Conservation (phyloP, 352 stramenopile genomes). For the Globisporangium emineosum region DNA sequence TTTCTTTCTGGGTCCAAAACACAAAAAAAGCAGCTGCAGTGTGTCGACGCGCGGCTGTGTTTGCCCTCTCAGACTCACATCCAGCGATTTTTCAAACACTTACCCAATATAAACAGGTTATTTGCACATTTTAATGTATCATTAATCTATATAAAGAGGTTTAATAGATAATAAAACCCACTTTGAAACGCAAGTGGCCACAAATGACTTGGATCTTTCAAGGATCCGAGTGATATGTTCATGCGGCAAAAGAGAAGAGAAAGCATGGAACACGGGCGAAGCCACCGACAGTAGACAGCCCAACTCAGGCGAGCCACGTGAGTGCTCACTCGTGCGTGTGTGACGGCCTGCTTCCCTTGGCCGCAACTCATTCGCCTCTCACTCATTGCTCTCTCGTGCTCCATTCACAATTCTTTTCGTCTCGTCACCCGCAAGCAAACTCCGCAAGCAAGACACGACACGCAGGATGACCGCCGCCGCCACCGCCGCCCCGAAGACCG, state of each 20-base stretch:
- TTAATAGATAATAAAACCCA: neutral
- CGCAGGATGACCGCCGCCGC: conserved; percentile 3
- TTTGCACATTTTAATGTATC: neutral
- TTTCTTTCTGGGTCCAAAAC: neutral
- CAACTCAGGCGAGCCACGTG: neutral
- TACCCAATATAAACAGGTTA: neutral
- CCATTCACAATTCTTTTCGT: conserved; percentile 11
- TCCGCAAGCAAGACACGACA: neutral
- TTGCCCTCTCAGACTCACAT: neutral
- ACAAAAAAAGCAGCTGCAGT: conserved; percentile 7
- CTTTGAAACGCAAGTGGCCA: neutral
- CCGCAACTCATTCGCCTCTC: neutral
- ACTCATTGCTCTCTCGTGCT: neutral
- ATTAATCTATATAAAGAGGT: neutral
- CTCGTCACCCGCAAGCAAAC: neutral
- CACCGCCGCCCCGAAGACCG: conserved; percentile 20
- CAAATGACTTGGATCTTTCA: neutral
- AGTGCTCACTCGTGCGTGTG: no score
- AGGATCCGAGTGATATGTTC: neutral
- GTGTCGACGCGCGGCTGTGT: neutral
- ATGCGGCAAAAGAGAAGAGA: neutral
- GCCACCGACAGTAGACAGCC: neutral
- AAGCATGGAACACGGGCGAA: conserved; percentile 11
- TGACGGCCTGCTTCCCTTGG: no score
- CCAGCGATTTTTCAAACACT: neutral